Base-by-base conservation (phyloP, 2,329 filamentous ascomycete species). In the Arachnomyces sp. region DNA sequence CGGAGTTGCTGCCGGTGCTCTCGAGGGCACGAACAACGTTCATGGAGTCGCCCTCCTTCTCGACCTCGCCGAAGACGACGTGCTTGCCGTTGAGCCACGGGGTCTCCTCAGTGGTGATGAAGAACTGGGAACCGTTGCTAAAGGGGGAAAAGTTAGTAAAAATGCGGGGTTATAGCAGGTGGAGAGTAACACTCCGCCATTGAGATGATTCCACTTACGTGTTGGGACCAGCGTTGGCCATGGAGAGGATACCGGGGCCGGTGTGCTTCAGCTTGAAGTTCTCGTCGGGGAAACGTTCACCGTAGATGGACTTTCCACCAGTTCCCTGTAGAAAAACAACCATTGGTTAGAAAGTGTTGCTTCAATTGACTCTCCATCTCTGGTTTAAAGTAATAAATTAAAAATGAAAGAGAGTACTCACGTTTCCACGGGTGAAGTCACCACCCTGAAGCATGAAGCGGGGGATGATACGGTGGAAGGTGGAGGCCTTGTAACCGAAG, bases 401-500 rank as follows among this genome's bases (percentile, higher is more conserved):
- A 11, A 12, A 25, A 33, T 13, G n/a, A 28, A 28, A 13, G 21
- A 28, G 21, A 16, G 15, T 33, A 71, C 85, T 67, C 75, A 94
- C 88, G 70, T 93, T 92, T 62, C 81, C 80, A 62, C 84, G 84
- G 69, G 87, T 93, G 75, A 93, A 93, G 77, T 94, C 87, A 77
- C 87, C 87, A 66, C 87, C 88, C 78, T 94, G 88, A 57, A 94
- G 82, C 88, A 94, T 94, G 78, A 94, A 94, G 43, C 86, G 67
- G 55, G 84, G 84, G 69, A 94, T 94, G 69, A 95, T 82, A 57
- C 88, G 86, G 78, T 95, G 87, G 82, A 94, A 94, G 53, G 77
- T 75, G 55, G 86, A 92, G 62, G 78, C 80, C 66, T 77, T 68
- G 77, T 93, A 95, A 56, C 86, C 86, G 67, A 84, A 82, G 61